These are phyloP conservation scores for Dactylellina haptotyla DNA, from an alignment of 2,329 filamentous ascomycete genomes.

Conservation along the genomic window DNA sequence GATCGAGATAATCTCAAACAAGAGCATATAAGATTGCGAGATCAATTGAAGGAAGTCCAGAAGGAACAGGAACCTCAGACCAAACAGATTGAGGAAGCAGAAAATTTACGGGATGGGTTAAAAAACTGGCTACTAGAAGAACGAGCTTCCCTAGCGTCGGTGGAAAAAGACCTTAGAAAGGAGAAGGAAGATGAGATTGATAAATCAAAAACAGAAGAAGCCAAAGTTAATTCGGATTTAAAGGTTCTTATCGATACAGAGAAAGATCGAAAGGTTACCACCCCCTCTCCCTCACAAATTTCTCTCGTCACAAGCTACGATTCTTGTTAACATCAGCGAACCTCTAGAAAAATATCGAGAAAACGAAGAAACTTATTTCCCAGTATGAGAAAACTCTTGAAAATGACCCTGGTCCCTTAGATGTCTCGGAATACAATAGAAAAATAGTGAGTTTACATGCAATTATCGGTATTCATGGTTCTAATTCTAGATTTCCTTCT, in stretches of 20 bases:
- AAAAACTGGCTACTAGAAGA: constrained; percentile 65
- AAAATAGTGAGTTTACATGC: constrained; percentile 40
- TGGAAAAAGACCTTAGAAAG: constrained; percentile 63
- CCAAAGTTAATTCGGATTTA: constrained; percentile 10
- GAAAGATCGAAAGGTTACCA: constrained; percentile 29
- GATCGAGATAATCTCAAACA: constrained; percentile 67
- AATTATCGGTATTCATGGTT: not conserved
- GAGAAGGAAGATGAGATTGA: constrained; percentile 62
- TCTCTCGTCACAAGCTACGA: no score
- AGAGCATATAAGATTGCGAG: constrained; percentile 67
- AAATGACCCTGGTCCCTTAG: constrained; percentile 59
- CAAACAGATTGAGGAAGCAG: constrained; percentile 75
- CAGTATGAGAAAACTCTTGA: constrained; percentile 66
- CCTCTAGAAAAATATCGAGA: constrained; percentile 61
- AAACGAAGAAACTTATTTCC: constrained; percentile 62
- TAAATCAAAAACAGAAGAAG: constrained; percentile 62
- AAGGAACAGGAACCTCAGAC: constrained; percentile 74
- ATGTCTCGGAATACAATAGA: constrained; percentile 54
- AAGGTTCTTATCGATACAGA: constrained; percentile 23
- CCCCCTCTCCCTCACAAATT: no score
- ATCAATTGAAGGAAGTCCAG: constrained; percentile 71
- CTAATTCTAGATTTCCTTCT: not conserved
- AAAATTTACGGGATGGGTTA: constrained; percentile 67
- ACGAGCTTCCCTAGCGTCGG: constrained; percentile 66
- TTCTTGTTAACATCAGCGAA: not conserved